Conservation (phyloP, 768 basidiomycete species). For the Megacollybia marginata region DNA sequence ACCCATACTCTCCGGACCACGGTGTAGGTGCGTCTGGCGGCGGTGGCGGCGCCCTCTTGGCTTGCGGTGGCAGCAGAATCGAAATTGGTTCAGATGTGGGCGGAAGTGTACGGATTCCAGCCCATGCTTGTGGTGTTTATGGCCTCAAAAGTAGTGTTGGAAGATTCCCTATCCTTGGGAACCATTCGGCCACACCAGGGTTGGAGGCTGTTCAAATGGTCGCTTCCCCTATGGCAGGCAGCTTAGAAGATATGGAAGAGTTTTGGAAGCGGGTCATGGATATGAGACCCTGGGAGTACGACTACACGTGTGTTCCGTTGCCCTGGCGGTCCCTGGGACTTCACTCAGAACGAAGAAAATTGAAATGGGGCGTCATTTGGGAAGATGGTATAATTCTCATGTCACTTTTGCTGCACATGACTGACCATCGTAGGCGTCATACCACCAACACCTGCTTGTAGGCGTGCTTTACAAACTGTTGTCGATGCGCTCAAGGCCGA, state of each 20-base stretch:
- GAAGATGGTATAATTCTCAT: constrained; percentile 46
- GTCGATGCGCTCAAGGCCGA: constrained; percentile 44
- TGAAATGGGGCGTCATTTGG: constrained; percentile 61
- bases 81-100: constrained; percentile 72
- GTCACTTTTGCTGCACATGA: not conserved
- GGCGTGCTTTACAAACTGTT: constrained; percentile 45
- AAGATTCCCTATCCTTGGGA: constrained; percentile 50
- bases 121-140: constrained; percentile 68
- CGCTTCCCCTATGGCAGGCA: constrained; percentile 54
- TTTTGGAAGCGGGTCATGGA: constrained; percentile 58
- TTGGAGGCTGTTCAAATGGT: constrained; percentile 49
- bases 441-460: constrained; percentile 56
- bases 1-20: constrained; percentile 50
- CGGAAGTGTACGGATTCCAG: constrained; percentile 66
- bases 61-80: constrained; percentile 55
- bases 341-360: constrained; percentile 38
- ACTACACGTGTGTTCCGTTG: constrained; percentile 50
- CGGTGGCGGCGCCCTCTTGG: constrained; percentile 62
- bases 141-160: constrained; percentile 53
- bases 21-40: constrained; percentile 61
- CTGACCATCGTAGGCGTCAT: constrained; percentile 38
- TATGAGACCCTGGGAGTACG: constrained; percentile 63
- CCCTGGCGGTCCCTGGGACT: constrained; percentile 42
- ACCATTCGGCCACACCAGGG: constrained; percentile 38
- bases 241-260: constrained; percentile 53